Conservation (phyloP, 2,329 filamentous ascomycete genomes). For the Xylariaceae sp. region DNA sequence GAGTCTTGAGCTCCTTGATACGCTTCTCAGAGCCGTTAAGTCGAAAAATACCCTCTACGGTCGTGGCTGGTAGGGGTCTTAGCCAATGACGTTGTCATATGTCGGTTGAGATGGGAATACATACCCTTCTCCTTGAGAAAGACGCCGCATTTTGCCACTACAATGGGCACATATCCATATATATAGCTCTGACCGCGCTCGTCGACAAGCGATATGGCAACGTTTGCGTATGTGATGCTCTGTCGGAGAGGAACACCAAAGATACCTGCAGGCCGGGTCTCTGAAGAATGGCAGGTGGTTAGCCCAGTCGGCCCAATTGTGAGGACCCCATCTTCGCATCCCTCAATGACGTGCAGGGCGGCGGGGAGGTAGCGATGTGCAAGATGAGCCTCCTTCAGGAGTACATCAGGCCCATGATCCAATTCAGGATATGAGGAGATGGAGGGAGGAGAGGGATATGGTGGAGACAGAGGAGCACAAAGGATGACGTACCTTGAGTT, state of each 20-base stretch:
- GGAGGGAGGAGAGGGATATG: conserved; percentile 9
- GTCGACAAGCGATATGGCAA: conserved; percentile 93
- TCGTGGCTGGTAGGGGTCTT: conserved; percentile 63
- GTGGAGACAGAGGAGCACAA: conserved; percentile 11
- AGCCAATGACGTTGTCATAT: conserved; percentile 12
- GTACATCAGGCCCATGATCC: no score
- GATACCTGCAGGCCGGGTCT: conserved; percentile 64
- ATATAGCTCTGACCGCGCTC: conserved; percentile 93
- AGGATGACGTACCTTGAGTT: conserved; percentile 50
- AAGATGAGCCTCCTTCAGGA: no score
- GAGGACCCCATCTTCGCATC: not conserved
- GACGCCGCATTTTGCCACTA: conserved; percentile 96
- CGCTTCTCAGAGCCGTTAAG: conserved; percentile 94
- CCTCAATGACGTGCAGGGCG: no score
- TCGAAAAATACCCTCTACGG: conserved; percentile 94
- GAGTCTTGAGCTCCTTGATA: conserved; percentile 89
- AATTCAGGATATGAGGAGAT: not conserved
- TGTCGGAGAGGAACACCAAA: conserved; percentile 91
- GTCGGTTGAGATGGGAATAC: conserved; percentile 29
- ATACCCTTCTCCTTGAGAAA: conserved; percentile 96
- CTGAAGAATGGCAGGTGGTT: conserved; percentile 31
- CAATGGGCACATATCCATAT: conserved; percentile 96
- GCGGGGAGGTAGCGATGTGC: no score
- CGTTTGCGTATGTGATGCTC: conserved; percentile 96
- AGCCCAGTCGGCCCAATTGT: conserved; percentile 14